These are phyloP conservation scores for Rhodotorula sp. DNA, from an alignment of 1,284 basidiomycete genomes.

Conservation along the genomic window DNA sequence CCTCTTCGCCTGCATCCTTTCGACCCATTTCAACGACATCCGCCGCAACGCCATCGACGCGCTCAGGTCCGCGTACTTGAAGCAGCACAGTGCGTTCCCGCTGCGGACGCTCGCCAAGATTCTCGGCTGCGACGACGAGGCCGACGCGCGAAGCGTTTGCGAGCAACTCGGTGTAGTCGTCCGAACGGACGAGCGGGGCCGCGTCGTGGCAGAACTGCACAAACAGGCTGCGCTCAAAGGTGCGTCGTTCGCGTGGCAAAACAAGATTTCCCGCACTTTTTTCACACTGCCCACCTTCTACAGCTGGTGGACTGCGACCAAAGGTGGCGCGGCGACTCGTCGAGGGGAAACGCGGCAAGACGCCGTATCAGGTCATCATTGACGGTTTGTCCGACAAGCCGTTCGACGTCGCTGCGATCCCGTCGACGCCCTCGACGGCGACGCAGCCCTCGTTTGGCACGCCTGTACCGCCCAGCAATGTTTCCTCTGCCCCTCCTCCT, in stretches of 20 bases:
- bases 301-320: slow-evolving; percentile 40
- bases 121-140: slow-evolving; percentile 54
- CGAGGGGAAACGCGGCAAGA: slow-evolving; percentile 65
- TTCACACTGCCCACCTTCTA: slow-evolving; percentile 59
- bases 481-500: not conserved
- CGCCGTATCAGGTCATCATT: slow-evolving; percentile 69
- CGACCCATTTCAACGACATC: slow-evolving; percentile 56
- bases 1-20: slow-evolving; percentile 57
- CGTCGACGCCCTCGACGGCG: slow-evolving; percentile 5
- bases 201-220: slow-evolving; percentile 35
- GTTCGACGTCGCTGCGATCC: slow-evolving; percentile 8
- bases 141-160: slow-evolving; percentile 48
- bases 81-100: slow-evolving; percentile 48
- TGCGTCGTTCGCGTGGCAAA: slow-evolving; percentile 13
- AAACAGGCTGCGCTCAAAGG: slow-evolving; percentile 32
- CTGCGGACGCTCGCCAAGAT: slow-evolving; percentile 49
- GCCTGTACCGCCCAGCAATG: not conserved
- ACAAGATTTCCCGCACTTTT: slow-evolving; percentile 45
- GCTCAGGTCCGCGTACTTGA: slow-evolving; percentile 54
- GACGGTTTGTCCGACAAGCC: slow-evolving; percentile 61
- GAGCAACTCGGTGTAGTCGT: slow-evolving; percentile 47
- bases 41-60: slow-evolving; percentile 56
- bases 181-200: slow-evolving; percentile 23
- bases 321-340: slow-evolving; percentile 62
- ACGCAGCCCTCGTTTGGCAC: not conserved